Evolutionary conservation across 176 grass and related monocot genomes (phyloP), one percentile per base, ranked within the genome.

Genomic region (Phyllostachys edulis): DNA sequence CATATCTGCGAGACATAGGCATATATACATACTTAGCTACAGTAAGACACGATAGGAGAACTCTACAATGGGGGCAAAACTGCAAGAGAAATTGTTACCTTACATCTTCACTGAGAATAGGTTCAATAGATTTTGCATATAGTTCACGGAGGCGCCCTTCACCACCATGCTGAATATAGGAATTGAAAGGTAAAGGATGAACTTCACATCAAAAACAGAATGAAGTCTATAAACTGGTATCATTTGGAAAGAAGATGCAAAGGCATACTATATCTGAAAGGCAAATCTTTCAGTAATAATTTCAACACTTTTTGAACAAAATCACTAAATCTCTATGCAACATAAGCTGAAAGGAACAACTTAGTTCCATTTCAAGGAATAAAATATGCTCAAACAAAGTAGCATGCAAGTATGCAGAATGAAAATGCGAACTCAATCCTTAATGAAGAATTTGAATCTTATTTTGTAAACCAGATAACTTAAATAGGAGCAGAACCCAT

Each of bases 51-150:
- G 4, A 66, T 67, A 83, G 80, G 59, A 59, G 29, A 63, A 83
- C 13, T 75, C 54, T 72, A 74, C 21, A 23, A 55, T 64, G 13
- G 77, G 75, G 11, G 24, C 47, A 36, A 79, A 49, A 50, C 41
- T 49, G 72, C 29, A 63, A 37, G 77, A 80, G 67, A 77, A 91
- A 77, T 50, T 14, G 65, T 75, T 77, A 96, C 96, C 93, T 87
- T 88, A 98, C 41, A 77, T 98, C 93, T 85, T 96, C 93, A 57
- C 75, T 92, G 63, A 90, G 83, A 89, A 98, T 93, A 82, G 96
- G 89, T 49, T 87, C 79, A 40, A 98, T 81, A 64, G 93, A 87
- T 84, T 82, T 92, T 84, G 89, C 85, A 94, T 96, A 98, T 89
- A 7, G 84, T 80, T 94, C 87, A 85, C 77, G 86, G 24, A 98